Conservation (phyloP, 192 early-diverging fungal species). For the Backusella tuberculispora region DNA sequence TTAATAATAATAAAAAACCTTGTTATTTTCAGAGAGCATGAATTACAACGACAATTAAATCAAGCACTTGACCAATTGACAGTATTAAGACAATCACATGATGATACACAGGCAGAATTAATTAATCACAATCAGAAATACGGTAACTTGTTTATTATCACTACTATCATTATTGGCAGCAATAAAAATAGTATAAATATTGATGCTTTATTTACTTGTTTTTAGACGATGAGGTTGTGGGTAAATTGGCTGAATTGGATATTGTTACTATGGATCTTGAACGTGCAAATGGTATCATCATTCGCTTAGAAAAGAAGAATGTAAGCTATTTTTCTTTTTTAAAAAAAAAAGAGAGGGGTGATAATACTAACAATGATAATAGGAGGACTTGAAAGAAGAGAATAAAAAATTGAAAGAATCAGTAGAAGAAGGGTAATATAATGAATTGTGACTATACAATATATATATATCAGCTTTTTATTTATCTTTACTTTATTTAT, state of each 20-base stretch:
- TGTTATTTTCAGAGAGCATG: constrained; percentile 63
- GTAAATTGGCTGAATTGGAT: constrained; percentile 86
- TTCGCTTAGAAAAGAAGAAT: constrained; percentile 72
- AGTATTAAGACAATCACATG: constrained; percentile 67
- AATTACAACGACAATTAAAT: constrained; percentile 80
- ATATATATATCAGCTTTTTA: neutral
- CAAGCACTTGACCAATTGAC: constrained; percentile 77
- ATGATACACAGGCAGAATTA: constrained; percentile 71
- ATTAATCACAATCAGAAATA: constrained; percentile 66
- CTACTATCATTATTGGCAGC: neutral
- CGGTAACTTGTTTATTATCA: constrained; percentile 31
- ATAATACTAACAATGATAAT: neutral
- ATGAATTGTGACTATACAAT: neutral
- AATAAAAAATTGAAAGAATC: constrained; percentile 34
- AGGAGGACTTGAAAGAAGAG: constrained; percentile 49
- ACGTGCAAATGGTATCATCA: constrained; percentile 70
- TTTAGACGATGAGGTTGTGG: constrained; percentile 74
- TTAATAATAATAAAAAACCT: neutral
- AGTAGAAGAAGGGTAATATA: constrained; percentile 16
- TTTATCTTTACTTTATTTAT: neutral
- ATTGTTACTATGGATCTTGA: constrained; percentile 87
- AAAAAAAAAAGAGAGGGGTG: neutral
- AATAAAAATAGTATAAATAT: neutral
- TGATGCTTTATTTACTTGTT: neutral
- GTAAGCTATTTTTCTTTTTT: constrained; percentile 30